A percentile compares a stretch with the other conserved stretches of the same genome.
Evolutionary conservation across 2,329 filamentous ascomycete species (phyloP).

Genomic region (Fusarium udum): DNA sequence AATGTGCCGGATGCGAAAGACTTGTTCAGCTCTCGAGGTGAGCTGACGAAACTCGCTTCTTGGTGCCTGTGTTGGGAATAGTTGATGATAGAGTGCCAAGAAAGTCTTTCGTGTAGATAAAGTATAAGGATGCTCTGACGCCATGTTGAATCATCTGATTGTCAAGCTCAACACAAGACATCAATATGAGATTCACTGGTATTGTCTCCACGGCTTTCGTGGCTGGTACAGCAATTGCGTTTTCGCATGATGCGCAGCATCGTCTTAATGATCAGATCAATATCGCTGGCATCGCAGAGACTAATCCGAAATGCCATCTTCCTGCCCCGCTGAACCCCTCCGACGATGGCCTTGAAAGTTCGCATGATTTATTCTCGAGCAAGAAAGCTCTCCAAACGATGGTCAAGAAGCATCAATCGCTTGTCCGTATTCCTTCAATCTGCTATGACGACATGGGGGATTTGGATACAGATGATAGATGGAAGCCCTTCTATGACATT

Average conservation of each 20-base stretch:
- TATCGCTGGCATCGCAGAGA: not conserved
- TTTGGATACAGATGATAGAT: conserved; percentile 61
- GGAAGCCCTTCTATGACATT: conserved; percentile 60
- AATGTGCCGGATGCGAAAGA: not conserved
- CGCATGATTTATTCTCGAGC: conserved; percentile 43
- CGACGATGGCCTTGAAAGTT: conserved; percentile 42
- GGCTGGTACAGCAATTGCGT: rapidly evolving
- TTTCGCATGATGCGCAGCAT: not conserved
- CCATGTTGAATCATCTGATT: not conserved
- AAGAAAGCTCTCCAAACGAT: conserved; percentile 46
- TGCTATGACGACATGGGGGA: conserved; percentile 64
- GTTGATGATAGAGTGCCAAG: not conserved
- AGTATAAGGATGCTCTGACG: not conserved
- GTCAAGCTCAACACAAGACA: not conserved
- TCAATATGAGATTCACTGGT: not conserved
- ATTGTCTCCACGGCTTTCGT: not conserved
- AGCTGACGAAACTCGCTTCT: not conserved
- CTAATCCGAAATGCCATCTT: conserved; percentile 39
- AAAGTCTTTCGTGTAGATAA: not conserved
- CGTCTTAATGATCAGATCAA: not conserved
- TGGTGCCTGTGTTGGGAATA: not conserved
- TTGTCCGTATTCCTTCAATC: conserved; percentile 62
- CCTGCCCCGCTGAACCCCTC: conserved; percentile 43
- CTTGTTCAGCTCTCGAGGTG: not conserved
- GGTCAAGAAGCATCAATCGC: conserved; percentile 58